phyloP scores from a whole-genome alignment of 1,139 yeast genomes.

The Insectozyma bohioensis region DNA sequence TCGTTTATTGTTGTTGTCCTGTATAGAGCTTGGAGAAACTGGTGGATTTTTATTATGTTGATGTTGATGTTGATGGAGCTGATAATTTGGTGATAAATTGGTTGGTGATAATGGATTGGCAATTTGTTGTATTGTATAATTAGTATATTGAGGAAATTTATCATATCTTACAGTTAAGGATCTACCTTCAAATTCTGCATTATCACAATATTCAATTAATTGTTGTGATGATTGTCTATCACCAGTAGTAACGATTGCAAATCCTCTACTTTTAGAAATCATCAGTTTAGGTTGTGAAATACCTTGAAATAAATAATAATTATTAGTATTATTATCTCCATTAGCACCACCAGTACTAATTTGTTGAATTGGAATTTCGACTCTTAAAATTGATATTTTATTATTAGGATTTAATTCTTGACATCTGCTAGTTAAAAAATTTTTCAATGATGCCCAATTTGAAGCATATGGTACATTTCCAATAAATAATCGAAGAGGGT shows the following conservation, averaged over 20 bases:
- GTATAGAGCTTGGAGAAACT: neutral
- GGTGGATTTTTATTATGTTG: conserved; percentile 1
- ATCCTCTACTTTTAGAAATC: conserved; percentile 47
- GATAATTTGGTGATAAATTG: too few species aligned
- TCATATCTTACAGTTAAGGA: conserved; percentile 61
- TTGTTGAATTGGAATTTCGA: conserved; percentile 54
- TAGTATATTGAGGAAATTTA: conserved; percentile 43
- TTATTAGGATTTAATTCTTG: conserved; percentile 29
- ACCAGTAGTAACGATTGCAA: conserved; percentile 62
- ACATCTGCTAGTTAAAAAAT: conserved; percentile 39
- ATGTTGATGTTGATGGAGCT: conserved; percentile 2
- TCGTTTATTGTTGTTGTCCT: conserved; percentile 1
- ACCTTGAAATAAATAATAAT: conserved; percentile 5
- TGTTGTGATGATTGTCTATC: conserved; percentile 48
- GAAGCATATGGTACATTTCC: conserved; percentile 61
- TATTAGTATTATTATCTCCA: neutral
- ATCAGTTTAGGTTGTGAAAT: conserved; percentile 5
- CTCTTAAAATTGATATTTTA: conserved; percentile 41
- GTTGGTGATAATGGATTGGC: neutral
- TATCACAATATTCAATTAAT: conserved; percentile 52
- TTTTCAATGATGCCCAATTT: conserved; percentile 56
- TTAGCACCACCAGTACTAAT: conserved; percentile 6
- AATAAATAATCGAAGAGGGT: conserved; percentile 45
- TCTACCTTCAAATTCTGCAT: conserved; percentile 56
- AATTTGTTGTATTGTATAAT: conserved; percentile 30